Evolutionary conservation across 2,329 filamentous ascomycete species (phyloP), one percentile per base, ranked within the genome.

Genomic region (Aspergillus cejpii): DNA sequence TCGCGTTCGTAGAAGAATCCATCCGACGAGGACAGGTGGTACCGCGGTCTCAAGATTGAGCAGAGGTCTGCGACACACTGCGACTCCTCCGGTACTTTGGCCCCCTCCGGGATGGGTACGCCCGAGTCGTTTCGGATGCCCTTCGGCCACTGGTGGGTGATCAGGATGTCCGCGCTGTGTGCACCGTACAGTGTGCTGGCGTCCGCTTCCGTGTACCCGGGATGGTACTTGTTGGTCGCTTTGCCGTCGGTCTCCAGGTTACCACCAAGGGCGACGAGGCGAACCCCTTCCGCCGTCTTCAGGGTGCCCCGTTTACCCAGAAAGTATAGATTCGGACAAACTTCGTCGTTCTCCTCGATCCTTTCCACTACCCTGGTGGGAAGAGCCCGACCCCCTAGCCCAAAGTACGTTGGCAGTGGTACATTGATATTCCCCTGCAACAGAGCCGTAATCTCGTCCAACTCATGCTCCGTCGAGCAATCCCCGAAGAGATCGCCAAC

Each of bases 291-390:
- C 0, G 86, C 84, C 0, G 91, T 97, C 64, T 92, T 97, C 41
- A 88, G 84, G 11, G 84, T 83, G 49, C 86, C 87, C 58, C 88
- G 83, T 66, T 92, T 94, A 45, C 87, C 90, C 1, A 98, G 78
- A 59, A 85, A 94, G 67, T 87, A 87, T 8, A 98, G 78, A 62
- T 98, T 97, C n/a, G 84, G 77, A 63, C 89, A 95, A 14, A 98
- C 76, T 58, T 84, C 80, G 50, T 76, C 83, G 50, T 85, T 80
- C 26, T 78, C 77, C 60, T 87, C 78, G 41, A 97, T 76, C 62
- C 82, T 89, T 59, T 85, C 79, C 15, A 85, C 73, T 17, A 96
- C 78, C 23, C 73, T 70, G 2, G 74, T 66, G 0, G 92, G 92
- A 5, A 98, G 74, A n/a, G 83, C 70, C 37, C 75, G 75, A 28